phyloP scores from a whole-genome alignment of 2,329 filamentous ascomycete genomes.

The Karstenula rhodostoma region DNA sequence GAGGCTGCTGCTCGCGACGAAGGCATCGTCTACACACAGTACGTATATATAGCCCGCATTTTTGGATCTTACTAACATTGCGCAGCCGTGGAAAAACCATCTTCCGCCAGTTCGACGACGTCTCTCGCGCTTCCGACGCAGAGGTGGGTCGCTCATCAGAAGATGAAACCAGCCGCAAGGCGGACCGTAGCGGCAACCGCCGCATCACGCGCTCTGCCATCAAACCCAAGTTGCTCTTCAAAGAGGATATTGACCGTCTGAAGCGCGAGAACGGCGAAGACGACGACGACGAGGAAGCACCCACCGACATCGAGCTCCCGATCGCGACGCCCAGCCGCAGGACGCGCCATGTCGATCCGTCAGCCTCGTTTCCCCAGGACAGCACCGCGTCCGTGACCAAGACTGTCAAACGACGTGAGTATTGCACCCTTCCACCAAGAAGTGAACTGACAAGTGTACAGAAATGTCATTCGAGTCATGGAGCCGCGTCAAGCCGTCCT shows the following conservation, averaged over 20 bases:
- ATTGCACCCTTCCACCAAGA: slow-evolving; percentile 21
- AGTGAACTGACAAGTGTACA: slow-evolving; percentile 11
- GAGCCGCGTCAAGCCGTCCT: slow-evolving; percentile 68
- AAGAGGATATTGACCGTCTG: slow-evolving; percentile 58
- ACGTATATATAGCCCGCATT: slow-evolving; percentile 54
- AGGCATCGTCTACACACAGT: slow-evolving; percentile 81
- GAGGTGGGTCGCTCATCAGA: slow-evolving; percentile 41
- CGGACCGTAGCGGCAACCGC: slow-evolving; percentile 51
- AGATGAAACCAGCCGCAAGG: slow-evolving; percentile 52
- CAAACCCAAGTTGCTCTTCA: slow-evolving; percentile 77
- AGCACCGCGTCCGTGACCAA: slow-evolving; percentile 64
- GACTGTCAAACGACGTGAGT: slow-evolving; percentile 68
- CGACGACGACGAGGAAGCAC: slow-evolving; percentile 67
- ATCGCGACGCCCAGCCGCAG: slow-evolving; percentile 40
- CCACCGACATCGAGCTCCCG: slow-evolving; percentile 61
- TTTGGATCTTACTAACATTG: slow-evolving; percentile 14
- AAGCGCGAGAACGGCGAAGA: slow-evolving; percentile 49
- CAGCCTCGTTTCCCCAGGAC: slow-evolving; percentile 56
- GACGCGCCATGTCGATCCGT: slow-evolving; percentile 58
- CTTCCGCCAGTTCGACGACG: slow-evolving; percentile 71
- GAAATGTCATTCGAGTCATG: slow-evolving; percentile 68
- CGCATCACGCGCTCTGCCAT: slow-evolving; percentile 73
- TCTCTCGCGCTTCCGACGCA: slow-evolving; percentile 44
- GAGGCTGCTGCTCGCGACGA: slow-evolving; percentile 71
- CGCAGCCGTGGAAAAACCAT: slow-evolving; percentile 79